Conservation (phyloP, 129 eudicot genomes). For the Artemisia tridentata region DNA sequence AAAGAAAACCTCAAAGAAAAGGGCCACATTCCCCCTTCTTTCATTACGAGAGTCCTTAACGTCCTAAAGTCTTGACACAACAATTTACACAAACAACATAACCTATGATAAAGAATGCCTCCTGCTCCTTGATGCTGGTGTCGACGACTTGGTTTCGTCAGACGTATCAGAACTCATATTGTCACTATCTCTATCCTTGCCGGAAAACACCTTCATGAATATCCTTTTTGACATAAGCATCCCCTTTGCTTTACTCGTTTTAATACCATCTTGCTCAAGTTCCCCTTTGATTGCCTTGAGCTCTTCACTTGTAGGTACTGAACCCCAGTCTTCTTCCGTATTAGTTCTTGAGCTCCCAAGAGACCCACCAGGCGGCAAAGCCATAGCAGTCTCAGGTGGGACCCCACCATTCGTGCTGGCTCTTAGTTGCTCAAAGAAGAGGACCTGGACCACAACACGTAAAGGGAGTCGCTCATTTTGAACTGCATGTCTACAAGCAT, state of each 20-base stretch:
- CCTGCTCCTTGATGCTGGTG: slow-evolving; percentile 64
- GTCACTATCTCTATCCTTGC: slow-evolving; percentile 64
- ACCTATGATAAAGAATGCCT: slow-evolving; percentile 52
- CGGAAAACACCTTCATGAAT: slow-evolving; percentile 77
- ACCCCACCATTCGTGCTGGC: slow-evolving; percentile 36
- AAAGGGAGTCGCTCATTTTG: slow-evolving; percentile 88
- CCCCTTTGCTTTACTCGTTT: slow-evolving; percentile 44
- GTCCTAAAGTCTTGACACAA: slow-evolving; percentile 26
- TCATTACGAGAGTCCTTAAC: slow-evolving; percentile 18
- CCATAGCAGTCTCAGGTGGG: slow-evolving; percentile 47
- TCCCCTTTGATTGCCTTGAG: slow-evolving; percentile 68
- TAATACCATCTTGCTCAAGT: slow-evolving; percentile 31
- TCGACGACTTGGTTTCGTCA: slow-evolving; percentile 53
- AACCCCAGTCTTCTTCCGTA: slow-evolving; percentile 85
- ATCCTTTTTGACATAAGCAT: slow-evolving; percentile 51
- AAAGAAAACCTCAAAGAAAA: slow-evolving; percentile 12
- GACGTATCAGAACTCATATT: slow-evolving; percentile 89
- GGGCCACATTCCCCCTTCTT: slow-evolving; percentile 3
- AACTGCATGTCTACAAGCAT: slow-evolving; percentile 75
- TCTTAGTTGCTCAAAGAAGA: slow-evolving; percentile 76
- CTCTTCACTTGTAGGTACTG: slow-evolving; percentile 62
- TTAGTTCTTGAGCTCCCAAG: slow-evolving; percentile 77
- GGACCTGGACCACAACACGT: slow-evolving; percentile 84
- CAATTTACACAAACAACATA: slow-evolving; percentile 28
- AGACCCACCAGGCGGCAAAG: slow-evolving; percentile 48